Evolutionary conservation across 495 filamentous ascomycete genomes (phyloP).

Genomic region (Trichodelitschia bisporula): DNA sequence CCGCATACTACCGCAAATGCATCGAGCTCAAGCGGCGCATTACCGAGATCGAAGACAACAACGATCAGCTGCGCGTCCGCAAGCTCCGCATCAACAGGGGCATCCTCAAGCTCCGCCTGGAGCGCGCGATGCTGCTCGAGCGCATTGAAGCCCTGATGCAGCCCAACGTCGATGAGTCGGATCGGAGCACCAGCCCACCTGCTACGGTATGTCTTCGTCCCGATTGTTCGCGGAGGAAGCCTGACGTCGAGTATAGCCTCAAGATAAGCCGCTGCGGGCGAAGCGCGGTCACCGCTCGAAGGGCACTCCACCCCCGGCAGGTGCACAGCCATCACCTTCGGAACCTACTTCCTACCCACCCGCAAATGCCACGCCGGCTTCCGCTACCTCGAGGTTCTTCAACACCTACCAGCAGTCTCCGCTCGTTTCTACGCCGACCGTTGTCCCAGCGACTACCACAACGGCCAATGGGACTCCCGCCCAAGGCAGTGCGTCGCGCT

Average conservation of each 20-base stretch:
- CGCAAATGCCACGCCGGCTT: too few relatives aligned
- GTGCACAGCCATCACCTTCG: too few relatives aligned
- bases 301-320: too few relatives aligned
- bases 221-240: constrained; percentile 1
- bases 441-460: too few relatives aligned
- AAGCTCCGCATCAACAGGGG: constrained; percentile 57
- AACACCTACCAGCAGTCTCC: too few relatives aligned
- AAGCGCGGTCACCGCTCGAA: constrained; percentile 51
- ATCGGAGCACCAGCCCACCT: constrained; percentile 45
- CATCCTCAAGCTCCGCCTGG: constrained; percentile 76
- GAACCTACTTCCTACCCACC: too few relatives aligned
- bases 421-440: too few relatives aligned
- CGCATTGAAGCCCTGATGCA: constrained; percentile 67
- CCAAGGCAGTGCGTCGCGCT: too few relatives aligned
- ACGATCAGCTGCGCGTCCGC: constrained; percentile 53
- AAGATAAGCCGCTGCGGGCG: constrained; percentile 71
- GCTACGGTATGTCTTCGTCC: constrained; percentile 28
- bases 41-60: constrained; percentile 68
- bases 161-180: constrained; percentile 50
- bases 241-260: constrained; percentile 34
- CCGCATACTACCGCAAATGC: constrained; percentile 91
- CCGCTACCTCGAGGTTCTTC: too few relatives aligned
- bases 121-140: constrained; percentile 73
- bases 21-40: constrained; percentile 82
- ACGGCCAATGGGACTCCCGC: too few relatives aligned